Percentiles rank a stretch among this genome's conserved stretches.
Conservation (phyloP, 2,329 filamentous ascomycete species). For the Aspergillus glaucus region DNA sequence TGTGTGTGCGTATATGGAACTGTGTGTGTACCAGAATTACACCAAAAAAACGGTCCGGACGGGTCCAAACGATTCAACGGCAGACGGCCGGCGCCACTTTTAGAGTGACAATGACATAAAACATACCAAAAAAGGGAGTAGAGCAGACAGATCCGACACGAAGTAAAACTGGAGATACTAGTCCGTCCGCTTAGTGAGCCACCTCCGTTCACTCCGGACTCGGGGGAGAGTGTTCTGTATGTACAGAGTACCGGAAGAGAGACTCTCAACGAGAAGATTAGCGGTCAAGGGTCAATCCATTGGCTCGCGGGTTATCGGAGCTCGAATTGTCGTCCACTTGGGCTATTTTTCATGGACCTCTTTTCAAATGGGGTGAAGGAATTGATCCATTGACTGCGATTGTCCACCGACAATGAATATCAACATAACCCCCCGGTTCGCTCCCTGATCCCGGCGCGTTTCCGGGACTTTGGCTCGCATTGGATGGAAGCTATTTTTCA, state of each 20-base stretch:
- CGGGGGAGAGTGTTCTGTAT: too few species aligned
- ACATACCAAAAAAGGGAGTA: constrained; percentile 3
- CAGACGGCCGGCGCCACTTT: constrained; percentile 8
- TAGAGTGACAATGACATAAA: constrained; percentile 3
- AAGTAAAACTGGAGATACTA: not conserved
- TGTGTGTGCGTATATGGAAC: not conserved
- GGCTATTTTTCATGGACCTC: constrained; percentile 6
- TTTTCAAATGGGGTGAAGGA: constrained; percentile 9
- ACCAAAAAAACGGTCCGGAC: constrained; percentile 8
- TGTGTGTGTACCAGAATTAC: not conserved
- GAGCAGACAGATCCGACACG: constrained; percentile 1
- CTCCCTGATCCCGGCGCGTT: constrained; percentile 15
- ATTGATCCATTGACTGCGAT: constrained; percentile 8
- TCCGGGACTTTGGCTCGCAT: constrained; percentile 18
- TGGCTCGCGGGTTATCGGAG: constrained; percentile 3
- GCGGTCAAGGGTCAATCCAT: constrained; percentile 14
- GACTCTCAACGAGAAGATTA: constrained; percentile 3
- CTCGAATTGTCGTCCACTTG: constrained; percentile 2
- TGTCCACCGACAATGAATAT: constrained; percentile 3
- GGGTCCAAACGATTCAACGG: constrained; percentile 9
- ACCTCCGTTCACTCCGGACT: not conserved
- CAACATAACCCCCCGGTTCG: not conserved
- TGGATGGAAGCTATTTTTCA: constrained; percentile 1
- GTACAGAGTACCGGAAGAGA: not conserved
- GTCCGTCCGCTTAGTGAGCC: not conserved